phyloP scores from a whole-genome alignment of 2,329 filamentous ascomycete genomes.

The Rutstroemia sp. region DNA sequence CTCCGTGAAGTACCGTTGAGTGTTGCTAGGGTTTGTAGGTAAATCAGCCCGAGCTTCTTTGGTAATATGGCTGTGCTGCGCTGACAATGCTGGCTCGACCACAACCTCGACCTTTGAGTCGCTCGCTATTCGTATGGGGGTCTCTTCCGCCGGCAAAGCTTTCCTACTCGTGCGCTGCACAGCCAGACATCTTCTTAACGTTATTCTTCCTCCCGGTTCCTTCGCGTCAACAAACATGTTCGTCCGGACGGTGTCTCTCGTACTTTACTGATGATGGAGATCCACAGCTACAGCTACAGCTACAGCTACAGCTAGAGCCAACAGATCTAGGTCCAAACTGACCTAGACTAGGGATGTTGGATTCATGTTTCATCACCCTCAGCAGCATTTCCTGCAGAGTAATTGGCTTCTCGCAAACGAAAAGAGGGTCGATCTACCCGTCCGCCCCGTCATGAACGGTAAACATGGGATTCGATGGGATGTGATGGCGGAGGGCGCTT shows the following conservation, averaged over 20 bases:
- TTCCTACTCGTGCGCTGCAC: background rate
- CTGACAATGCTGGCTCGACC: no score
- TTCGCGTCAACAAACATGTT: background rate
- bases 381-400: background rate
- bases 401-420: background rate
- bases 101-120: no score
- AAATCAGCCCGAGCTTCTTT: background rate
- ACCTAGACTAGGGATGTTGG: background rate
- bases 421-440: background rate
- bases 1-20: no score
- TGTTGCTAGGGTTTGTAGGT: no score
- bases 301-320: background rate
- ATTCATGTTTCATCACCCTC: background rate
- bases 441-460: no score
- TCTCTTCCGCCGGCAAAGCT: no score
- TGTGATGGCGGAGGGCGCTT: background rate
- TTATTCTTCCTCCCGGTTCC: slow-evolving; percentile 1
- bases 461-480: background rate
- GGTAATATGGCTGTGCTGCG: background rate
- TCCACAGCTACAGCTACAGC: background rate
- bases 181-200: background rate
- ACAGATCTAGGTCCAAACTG: no score
- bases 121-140: no score
- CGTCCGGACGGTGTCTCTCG: background rate
- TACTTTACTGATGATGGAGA: background rate